Evolutionary conservation across 1,284 basidiomycete genomes (phyloP).

Genomic region (Leccinum pachyderme): DNA sequence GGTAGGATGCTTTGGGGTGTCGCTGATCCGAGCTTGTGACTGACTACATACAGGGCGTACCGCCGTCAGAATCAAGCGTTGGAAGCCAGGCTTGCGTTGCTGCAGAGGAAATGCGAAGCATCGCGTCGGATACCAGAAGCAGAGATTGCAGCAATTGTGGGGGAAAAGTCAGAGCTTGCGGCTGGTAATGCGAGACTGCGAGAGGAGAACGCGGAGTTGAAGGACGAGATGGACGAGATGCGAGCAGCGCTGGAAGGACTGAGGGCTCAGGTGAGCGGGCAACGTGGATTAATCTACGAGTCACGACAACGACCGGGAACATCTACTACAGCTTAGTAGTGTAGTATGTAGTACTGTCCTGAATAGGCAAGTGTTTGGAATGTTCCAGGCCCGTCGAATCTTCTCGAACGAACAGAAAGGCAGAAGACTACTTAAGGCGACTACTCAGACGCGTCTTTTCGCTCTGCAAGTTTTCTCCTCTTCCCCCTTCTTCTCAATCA

Average conservation of each 20-base stretch:
- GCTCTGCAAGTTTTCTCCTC: conserved; percentile 9
- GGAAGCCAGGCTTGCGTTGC: conserved; percentile 48
- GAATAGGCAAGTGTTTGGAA: conserved; percentile 35
- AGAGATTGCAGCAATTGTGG: conserved; percentile 41
- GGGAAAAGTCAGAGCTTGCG: conserved; percentile 47
- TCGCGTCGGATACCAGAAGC: conserved; percentile 37
- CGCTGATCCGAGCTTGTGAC: conserved; percentile 11
- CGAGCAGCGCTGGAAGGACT: conserved; percentile 67
- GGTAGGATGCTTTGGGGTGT: conserved; percentile 39
- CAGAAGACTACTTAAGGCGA: conserved; percentile 39
- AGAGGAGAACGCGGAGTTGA: conserved; percentile 56
- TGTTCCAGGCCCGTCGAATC: conserved; percentile 45
- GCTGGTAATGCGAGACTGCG: conserved; percentile 49
- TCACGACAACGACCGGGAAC: conserved; percentile 25
- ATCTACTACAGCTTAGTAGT: conserved; percentile 1
- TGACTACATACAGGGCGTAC: conserved; percentile 39
- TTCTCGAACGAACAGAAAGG: conserved; percentile 52
- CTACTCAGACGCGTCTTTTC: conserved; percentile 18
- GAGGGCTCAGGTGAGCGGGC: conserved; percentile 51
- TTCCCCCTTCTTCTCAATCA: conserved; percentile 10
- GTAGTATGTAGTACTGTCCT: conserved; percentile 4
- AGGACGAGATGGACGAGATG: conserved; percentile 69
- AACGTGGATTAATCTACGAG: conserved; percentile 41
- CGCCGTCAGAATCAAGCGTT: conserved; percentile 58
- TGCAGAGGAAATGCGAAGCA: conserved; percentile 36